Percentiles rank a stretch among this genome's conserved stretches.
These are phyloP conservation scores for Melanopsichium pennsylvanicum DNA, from an alignment of 1,284 basidiomycete genomes.

Conservation along the genomic window DNA sequence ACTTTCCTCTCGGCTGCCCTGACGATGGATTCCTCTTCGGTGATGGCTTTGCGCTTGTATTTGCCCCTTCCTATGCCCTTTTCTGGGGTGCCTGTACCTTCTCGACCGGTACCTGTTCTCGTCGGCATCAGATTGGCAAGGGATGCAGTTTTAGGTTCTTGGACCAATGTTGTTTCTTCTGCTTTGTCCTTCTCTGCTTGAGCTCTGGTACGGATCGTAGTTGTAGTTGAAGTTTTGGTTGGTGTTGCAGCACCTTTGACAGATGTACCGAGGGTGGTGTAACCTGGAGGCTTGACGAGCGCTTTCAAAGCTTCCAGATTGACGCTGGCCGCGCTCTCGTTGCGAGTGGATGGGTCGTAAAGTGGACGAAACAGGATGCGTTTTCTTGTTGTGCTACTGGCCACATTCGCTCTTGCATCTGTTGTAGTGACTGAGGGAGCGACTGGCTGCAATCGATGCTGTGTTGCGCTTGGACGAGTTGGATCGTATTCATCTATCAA, in stretches of 20 bases:
- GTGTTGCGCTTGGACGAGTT: conserved; percentile 4
- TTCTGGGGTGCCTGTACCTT: background rate
- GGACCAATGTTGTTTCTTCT: no score
- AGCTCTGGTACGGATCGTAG: background rate
- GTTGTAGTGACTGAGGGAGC: background rate
- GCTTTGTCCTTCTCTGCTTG: background rate
- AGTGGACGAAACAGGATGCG: conserved; percentile 26
- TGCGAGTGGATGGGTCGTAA: conserved; percentile 26
- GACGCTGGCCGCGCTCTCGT: background rate
- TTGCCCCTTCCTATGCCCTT: conserved; percentile 5
- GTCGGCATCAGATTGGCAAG: background rate
- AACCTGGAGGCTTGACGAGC: conserved; percentile 2
- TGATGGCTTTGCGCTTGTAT: conserved; percentile 18
- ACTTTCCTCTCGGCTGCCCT: conserved; percentile 17
- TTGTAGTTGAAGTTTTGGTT: no score
- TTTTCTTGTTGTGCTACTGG: conserved; percentile 8
- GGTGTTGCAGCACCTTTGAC: no score
- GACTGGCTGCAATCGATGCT: conserved; percentile 22
- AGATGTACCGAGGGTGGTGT: no score
- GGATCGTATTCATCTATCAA: conserved; percentile 25
- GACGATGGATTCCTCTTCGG: conserved; percentile 18
- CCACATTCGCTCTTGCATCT: background rate
- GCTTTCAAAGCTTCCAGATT: conserved; percentile 1
- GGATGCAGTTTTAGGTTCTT: background rate
- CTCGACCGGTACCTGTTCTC: no score